phyloP scores from a whole-genome alignment of 345 rosid species.

The Gossypium herbaceum region DNA sequence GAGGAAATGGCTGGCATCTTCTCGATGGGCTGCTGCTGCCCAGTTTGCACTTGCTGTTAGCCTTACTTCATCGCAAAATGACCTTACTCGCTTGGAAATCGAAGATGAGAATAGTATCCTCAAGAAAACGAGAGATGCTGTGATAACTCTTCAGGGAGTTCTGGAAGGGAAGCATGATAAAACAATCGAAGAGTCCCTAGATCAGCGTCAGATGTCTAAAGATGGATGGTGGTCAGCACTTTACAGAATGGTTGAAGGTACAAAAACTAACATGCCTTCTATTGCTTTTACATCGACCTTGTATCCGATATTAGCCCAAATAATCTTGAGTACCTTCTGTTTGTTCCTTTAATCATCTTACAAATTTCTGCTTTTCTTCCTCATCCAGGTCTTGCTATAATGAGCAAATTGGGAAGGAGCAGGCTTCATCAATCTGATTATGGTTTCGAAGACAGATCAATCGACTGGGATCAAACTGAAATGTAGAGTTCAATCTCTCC shows the following conservation, averaged over 20 bases:
- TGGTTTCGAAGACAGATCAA: slow-evolving; percentile 37
- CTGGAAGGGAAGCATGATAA: slow-evolving; percentile 76
- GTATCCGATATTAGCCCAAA: background rate
- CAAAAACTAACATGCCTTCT: background rate
- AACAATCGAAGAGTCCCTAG: slow-evolving; percentile 50
- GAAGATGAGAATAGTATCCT: slow-evolving; percentile 55
- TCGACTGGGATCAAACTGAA: slow-evolving; percentile 54
- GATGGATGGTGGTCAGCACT: slow-evolving; percentile 93
- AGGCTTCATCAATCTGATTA: slow-evolving; percentile 43
- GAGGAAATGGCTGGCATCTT: slow-evolving; percentile 71
- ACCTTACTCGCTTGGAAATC: slow-evolving; percentile 51
- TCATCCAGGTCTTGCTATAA: slow-evolving; percentile 62
- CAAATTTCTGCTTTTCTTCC: background rate
- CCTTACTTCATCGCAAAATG: slow-evolving; percentile 66
- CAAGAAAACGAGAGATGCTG: slow-evolving; percentile 74
- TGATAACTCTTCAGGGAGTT: slow-evolving; percentile 61
- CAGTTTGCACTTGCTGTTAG: slow-evolving; percentile 66
- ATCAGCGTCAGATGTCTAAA: slow-evolving; percentile 43
- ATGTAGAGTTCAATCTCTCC: slow-evolving; percentile 19
- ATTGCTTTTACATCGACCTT: slow-evolving; percentile 16
- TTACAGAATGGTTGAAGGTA: slow-evolving; percentile 88
- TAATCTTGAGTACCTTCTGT: background rate
- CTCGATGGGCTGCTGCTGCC: slow-evolving; percentile 85
- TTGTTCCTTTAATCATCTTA: background rate
- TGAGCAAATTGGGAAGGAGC: slow-evolving; percentile 58